A percentile compares a stretch with the other conserved stretches of the same genome.
phyloP scores from a whole-genome alignment of 331 rosid species.

The Prunus yedoensis region DNA sequence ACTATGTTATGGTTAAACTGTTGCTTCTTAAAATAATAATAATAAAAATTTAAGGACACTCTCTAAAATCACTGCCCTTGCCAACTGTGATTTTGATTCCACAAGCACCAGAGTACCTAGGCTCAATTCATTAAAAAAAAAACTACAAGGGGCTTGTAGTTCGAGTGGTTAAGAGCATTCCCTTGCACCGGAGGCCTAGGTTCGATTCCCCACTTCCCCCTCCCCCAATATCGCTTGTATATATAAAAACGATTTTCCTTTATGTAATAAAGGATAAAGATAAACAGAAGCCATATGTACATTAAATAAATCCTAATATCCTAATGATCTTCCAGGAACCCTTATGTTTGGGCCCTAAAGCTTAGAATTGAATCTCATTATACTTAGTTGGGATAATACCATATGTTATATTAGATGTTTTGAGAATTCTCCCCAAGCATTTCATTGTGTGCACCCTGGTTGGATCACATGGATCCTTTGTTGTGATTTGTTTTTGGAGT shows the following conservation, averaged over 20 bases:
- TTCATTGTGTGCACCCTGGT: no score
- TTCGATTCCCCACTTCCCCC: no score
- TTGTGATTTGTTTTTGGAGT: no score
- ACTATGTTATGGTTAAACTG: not conserved
- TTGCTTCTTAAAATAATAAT: not conserved
- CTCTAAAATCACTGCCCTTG: constrained; percentile 1
- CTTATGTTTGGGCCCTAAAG: not conserved
- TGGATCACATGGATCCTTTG: no score
- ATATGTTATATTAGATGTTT: not conserved
- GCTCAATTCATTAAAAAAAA: no score
- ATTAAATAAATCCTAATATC: not conserved
- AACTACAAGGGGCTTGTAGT: no score
- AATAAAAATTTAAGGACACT: not conserved
- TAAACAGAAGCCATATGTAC: not conserved
- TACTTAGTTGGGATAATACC: not conserved
- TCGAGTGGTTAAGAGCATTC: no score
- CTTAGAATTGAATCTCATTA: constrained; percentile 16
- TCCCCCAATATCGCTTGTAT: no score
- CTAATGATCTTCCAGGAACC: not conserved
- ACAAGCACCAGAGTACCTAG: not conserved
- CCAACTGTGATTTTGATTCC: constrained; percentile 1
- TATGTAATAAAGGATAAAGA: not conserved
- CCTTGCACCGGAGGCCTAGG: no score
- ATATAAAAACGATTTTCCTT: not conserved
- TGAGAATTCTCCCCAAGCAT: not conserved